phyloP scores from a whole-genome alignment of 176 grass and related monocot species.

The Aechmea fasciata region DNA sequence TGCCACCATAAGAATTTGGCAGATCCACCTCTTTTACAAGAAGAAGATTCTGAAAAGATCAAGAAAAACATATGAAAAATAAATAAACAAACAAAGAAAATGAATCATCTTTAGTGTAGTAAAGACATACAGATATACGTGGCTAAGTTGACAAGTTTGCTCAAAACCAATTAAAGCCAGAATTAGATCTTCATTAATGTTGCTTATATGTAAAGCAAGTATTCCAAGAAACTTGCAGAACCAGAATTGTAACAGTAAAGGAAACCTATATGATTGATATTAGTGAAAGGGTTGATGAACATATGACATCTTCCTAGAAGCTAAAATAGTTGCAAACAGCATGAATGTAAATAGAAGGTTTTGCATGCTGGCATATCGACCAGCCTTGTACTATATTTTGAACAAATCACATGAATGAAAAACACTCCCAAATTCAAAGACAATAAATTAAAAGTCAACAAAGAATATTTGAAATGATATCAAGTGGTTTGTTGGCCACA shows the following conservation, averaged over 20 bases:
- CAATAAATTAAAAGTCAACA: too few species aligned
- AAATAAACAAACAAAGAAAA: constrained; percentile 4
- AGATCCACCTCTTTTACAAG: constrained; percentile 63
- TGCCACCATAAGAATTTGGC: constrained; percentile 72
- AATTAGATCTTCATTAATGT: too few species aligned
- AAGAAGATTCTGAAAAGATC: constrained; percentile 69
- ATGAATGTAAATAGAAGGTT: background rate
- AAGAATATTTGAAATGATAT: too few species aligned
- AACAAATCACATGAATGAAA: background rate
- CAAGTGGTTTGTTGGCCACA: too few species aligned
- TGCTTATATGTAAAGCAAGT: too few species aligned
- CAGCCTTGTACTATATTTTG: background rate
- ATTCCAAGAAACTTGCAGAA: too few species aligned
- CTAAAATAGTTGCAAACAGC: background rate
- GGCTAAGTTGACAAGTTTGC: background rate
- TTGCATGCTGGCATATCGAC: background rate
- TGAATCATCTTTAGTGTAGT: background rate
- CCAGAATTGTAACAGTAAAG: too few species aligned
- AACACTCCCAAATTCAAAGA: too few species aligned
- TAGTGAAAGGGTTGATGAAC: background rate
- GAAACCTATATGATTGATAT: too few species aligned
- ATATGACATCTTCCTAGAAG: background rate
- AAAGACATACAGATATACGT: background rate
- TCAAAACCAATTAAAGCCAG: background rate
- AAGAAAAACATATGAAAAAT: constrained; percentile 7